Percentiles rank a stretch among this genome's conserved stretches.
These are phyloP conservation scores for Trichoderma harzianum DNA, from an alignment of 2,329 filamentous ascomycete genomes.

Conservation along the genomic window DNA sequence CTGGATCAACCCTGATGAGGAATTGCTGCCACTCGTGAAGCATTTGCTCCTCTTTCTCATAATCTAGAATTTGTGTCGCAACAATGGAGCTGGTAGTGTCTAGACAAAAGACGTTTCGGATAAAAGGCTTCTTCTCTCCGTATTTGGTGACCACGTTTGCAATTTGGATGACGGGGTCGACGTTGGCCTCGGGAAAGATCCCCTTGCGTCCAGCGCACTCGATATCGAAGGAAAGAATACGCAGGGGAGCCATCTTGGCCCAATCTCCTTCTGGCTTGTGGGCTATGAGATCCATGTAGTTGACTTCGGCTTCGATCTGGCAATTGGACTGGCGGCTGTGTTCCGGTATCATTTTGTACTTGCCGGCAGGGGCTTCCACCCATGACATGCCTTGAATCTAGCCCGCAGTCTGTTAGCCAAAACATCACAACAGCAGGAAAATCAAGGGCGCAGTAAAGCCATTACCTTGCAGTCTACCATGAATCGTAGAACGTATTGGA, in stretches of 20 bases:
- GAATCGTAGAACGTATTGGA: slow-evolving; percentile 91
- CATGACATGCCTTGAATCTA: slow-evolving; percentile 93
- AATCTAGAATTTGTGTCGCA: slow-evolving; percentile 88
- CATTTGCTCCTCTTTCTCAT: slow-evolving; percentile 79
- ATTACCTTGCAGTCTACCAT: slow-evolving; percentile 92
- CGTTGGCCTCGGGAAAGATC: slow-evolving; percentile 88
- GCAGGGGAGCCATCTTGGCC: slow-evolving; percentile 94
- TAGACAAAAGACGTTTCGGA: slow-evolving; percentile 93
- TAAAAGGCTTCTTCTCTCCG: slow-evolving; percentile 91
- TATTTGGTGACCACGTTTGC: slow-evolving; percentile 93
- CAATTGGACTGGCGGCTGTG: slow-evolving; percentile 80
- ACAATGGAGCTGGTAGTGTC: slow-evolving; percentile 91
- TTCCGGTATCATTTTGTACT: slow-evolving; percentile 67
- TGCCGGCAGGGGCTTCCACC: slow-evolving; percentile 77
- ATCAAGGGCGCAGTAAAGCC: background rate
- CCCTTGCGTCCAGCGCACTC: slow-evolving; percentile 97
- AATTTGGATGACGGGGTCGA: slow-evolving; percentile 96
- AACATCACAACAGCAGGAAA: background rate
- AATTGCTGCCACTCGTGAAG: slow-evolving; percentile 91
- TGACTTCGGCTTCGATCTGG: slow-evolving; percentile 87
- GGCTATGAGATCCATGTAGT: slow-evolving; percentile 78
- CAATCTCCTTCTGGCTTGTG: slow-evolving; percentile 90
- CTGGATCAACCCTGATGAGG: slow-evolving; percentile 83
- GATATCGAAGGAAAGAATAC: slow-evolving; percentile 95
- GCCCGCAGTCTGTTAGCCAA: background rate